These are phyloP conservation scores for Symbiodinium pilosum DNA, from an alignment of 73 alveolate species.

Conservation along the genomic window DNA sequence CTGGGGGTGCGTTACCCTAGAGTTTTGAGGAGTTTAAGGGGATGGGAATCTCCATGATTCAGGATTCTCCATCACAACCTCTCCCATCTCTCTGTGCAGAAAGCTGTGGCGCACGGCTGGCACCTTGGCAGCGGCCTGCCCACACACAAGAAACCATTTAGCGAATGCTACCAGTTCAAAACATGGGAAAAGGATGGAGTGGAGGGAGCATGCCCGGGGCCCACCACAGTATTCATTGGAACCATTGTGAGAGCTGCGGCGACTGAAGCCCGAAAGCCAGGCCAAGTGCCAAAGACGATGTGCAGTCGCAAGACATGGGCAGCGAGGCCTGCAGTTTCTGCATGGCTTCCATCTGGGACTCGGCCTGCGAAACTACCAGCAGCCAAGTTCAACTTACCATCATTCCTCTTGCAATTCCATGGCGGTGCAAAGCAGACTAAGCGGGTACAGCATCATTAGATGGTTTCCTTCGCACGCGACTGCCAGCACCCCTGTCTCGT, in stretches of 20 bases:
- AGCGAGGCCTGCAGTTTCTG: slow-evolving; percentile 53
- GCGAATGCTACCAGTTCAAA: not conserved
- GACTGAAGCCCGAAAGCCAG: too few species aligned
- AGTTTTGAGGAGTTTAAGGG: too few species aligned
- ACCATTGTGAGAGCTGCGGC: too few species aligned
- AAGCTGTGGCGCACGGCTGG: slow-evolving; percentile 44
- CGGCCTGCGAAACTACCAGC: slow-evolving; percentile 66
- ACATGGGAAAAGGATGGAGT: not conserved
- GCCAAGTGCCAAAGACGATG: not conserved
- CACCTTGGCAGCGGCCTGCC: slow-evolving; percentile 86
- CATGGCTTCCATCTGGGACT: slow-evolving; percentile 94
- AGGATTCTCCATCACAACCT: too few species aligned
- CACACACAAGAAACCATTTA: not conserved
- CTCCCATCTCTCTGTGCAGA: too few species aligned
- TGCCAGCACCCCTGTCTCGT: too few species aligned
- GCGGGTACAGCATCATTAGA: not conserved
- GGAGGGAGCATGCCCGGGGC: not conserved
- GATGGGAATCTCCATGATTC: too few species aligned
- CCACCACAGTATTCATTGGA: not conserved
- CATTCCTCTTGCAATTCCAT: not conserved
- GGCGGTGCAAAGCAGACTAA: not conserved
- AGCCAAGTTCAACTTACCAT: not conserved
- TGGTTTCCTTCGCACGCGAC: not conserved
- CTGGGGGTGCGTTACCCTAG: not conserved
- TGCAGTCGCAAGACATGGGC: too few species aligned